Evolutionary conservation across 2,329 filamentous ascomycete genomes (phyloP), one percentile per base, ranked within the genome.

Genomic region (Bimuria novae-zelandiae): DNA sequence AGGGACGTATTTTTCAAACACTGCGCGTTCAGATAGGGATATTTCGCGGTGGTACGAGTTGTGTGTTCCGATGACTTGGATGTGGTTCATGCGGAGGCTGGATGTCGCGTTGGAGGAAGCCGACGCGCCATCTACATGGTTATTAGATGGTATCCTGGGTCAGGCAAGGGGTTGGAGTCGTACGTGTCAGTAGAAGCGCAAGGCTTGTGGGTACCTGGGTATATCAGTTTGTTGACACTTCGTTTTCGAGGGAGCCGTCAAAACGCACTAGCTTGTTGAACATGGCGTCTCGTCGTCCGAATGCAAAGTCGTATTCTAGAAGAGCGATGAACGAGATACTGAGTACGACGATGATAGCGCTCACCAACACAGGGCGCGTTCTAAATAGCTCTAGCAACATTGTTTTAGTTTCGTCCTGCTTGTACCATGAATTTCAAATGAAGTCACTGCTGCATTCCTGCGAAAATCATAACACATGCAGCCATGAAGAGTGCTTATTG

Each of bases 21-120:
- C 60, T 2, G 67, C 57, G 30, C 74, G 73, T 57, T 80, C 79
- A n/a, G 68, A 65, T 1, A 73, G 67, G 2, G 71, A 69, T 21
- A 77, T 68, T 55, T 82, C 79, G 33, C 75, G 70, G 54, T 82
- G 79, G 64, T 82, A 82, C 55, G 75, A 78, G 64, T 82, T 82
- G 63, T 82, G 79, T 0, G 79, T 80, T 57, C 79, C 79, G 32
- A 81, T 67, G 36, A 81, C 75, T 60, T 82, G 79, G 41, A 81
- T 76, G 41, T 82, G 77, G 63, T 82, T 82, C 69, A 82, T 76
- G 45, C 78, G 79, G 45, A 81, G 63, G 44, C 63, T 56, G 6
- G 56, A 50, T 4, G 4, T 17, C n/a, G 29, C 16, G 12, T 59
- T 52, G 23, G 54, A 56, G 14, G 52, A 52, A 40, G 52, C 54